These are phyloP conservation scores for Casuarina glauca DNA, from an alignment of 306 rosid species.

Conservation along the genomic window DNA sequence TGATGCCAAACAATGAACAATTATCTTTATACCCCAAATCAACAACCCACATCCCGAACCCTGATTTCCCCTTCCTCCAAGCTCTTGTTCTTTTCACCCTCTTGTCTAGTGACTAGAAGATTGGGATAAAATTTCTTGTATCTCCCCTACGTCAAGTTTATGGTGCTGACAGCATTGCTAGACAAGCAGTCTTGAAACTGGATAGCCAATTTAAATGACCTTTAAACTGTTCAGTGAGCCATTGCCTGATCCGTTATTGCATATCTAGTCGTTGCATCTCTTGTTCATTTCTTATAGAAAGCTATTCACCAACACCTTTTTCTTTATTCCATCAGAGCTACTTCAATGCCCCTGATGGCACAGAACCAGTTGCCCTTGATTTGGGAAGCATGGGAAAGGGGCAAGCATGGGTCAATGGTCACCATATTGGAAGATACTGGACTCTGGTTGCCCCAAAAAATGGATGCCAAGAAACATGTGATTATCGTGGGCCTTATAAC, in stretches of 20 bases:
- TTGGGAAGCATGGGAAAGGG: conserved; percentile 99
- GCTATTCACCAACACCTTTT: conserved; percentile 7
- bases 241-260: neutral
- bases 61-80: too few species aligned
- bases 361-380: conserved; percentile 82
- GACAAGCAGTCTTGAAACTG: neutral
- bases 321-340: conserved; percentile 52
- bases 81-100: neutral
- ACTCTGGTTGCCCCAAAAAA: conserved; percentile 64
- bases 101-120: neutral
- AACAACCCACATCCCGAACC: too few species aligned
- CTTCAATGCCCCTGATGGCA: conserved; percentile 76
- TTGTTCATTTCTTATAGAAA: neutral
- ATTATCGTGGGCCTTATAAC: conserved; percentile 81
- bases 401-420: conserved; percentile 97
- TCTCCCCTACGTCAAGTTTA: neutral
- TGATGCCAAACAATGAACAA: neutral
- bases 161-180: neutral
- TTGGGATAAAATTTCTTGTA: neutral
- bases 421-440: conserved; percentile 98
- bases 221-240: neutral
- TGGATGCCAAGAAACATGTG: conserved; percentile 73
- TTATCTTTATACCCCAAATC: neutral
- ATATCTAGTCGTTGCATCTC: neutral
- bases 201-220: neutral